These are phyloP conservation scores for Fusarium irregulare DNA, from an alignment of 2,329 filamentous ascomycete genomes.

Conservation along the genomic window DNA sequence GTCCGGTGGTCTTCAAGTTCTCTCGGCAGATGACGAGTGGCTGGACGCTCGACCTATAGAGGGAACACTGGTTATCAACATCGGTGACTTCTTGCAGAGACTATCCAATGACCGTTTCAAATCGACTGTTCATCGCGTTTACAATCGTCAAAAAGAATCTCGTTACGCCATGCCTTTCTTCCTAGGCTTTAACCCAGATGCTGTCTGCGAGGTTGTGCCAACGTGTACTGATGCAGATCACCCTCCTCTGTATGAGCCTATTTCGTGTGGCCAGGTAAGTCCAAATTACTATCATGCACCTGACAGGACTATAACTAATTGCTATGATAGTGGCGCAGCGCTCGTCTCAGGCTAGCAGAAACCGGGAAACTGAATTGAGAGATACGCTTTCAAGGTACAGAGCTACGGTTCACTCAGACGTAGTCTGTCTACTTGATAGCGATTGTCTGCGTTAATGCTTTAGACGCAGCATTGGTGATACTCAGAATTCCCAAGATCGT, in stretches of 20 bases:
- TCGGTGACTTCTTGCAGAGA: constrained; percentile 10
- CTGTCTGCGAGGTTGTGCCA: constrained; percentile 9
- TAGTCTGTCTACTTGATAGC: neutral
- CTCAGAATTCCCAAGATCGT: neutral
- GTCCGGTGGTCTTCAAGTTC: constrained; percentile 7
- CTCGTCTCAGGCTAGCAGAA: constrained; percentile 3
- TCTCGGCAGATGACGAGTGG: constrained; percentile 18
- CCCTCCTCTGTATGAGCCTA: constrained; percentile 12
- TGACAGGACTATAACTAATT: fast-evolving
- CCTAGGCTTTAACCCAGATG: constrained; percentile 5
- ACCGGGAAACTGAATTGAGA: neutral
- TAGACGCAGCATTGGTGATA: neutral
- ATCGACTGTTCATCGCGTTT: constrained; percentile 16
- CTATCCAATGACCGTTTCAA: constrained; percentile 3
- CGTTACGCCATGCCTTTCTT: constrained; percentile 16
- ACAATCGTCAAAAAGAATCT: constrained; percentile 6
- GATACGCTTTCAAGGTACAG: neutral
- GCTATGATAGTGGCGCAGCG: neutral
- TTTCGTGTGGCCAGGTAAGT: constrained; percentile 9
- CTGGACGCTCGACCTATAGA: constrained; percentile 2
- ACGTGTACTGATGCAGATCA: constrained; percentile 5
- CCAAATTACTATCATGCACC: fast-evolving
- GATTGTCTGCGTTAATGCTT: neutral
- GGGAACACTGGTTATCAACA: constrained; percentile 13
- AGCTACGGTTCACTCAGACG: neutral